Base-by-base conservation (phyloP, 352 stramenopile species). In the Globisporangium irregulare region DNA sequence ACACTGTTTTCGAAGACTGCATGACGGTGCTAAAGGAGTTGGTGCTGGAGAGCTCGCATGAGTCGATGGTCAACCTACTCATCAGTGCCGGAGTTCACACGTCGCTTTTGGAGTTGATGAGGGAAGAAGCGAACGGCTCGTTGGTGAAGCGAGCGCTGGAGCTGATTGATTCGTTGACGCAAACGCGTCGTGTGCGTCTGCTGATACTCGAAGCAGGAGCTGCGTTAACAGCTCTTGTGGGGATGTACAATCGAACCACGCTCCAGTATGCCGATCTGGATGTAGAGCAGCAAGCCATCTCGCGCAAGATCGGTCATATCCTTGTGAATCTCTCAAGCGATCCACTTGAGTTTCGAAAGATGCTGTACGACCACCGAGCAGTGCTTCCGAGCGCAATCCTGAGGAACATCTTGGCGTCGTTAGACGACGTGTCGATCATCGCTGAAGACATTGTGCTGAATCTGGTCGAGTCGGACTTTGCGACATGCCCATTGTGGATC, bases 391-490 rank as follows among this genome's bases (percentile, higher is more conserved):
- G 62, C 24, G 73, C 81, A 14, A 89, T 94, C 63, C 70, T 94
- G 18, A 46, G 76, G 34, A 94, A 92, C 64, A 79, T 94, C 20
- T 62, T 93, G 36, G 89, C 84, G 7, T 48, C 77, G 4, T 54
- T 73, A 10, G 72, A 77, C 2, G 77, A 87, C 20, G 81, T 93
- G 4, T 76, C 83, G 4, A 65, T 78, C 18, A 89, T 75, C 6
- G 87, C 87, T 0, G 87, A 93, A 65, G 78, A 90, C 53, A 89
- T 93, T 12, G 81, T 93, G 4, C 66, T 87, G 15, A 89, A 90
- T 46, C 79, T 94, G 9, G 87, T 93, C 15, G 83, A 90, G 62
- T 91, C 84, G 14, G 87, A 94, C 63, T 94, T 92, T 58, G 82
- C 85, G 14, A 93, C 84, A 32, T 94, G 87, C 56, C 87, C 87